Evolutionary conservation across 1,284 basidiomycete species (phyloP).

Genomic region (Rhodotorula glutinis): DNA sequence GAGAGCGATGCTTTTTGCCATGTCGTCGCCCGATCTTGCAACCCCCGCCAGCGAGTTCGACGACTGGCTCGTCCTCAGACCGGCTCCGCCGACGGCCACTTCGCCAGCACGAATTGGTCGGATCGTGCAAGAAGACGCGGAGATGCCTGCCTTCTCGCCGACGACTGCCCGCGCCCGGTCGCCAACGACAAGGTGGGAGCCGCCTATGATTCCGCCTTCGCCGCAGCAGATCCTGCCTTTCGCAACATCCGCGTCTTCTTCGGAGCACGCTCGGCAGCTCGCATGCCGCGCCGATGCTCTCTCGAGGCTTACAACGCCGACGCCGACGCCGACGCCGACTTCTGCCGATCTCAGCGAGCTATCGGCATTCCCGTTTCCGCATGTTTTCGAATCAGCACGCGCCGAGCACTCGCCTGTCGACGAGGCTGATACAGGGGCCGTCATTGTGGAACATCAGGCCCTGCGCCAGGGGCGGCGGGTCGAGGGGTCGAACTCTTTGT

Average conservation of each 20-base stretch:
- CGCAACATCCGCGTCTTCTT: background rate
- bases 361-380: slow-evolving; percentile 21
- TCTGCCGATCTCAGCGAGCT: slow-evolving; percentile 10
- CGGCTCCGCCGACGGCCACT: background rate
- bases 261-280: background rate
- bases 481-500: slow-evolving; percentile 5
- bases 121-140: too few relatives aligned
- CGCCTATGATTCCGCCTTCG: background rate
- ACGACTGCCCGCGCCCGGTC: background rate
- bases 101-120: background rate
- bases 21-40: slow-evolving; percentile 25
- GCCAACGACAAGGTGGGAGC: background rate
- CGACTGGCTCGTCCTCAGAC: background rate
- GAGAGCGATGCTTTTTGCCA: slow-evolving; percentile 8
- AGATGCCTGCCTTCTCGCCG: too few relatives aligned
- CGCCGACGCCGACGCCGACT: slow-evolving; percentile 8
- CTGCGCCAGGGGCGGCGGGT: too few relatives aligned
- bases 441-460: too few relatives aligned
- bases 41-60: slow-evolving; percentile 3
- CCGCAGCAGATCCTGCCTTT: background rate
- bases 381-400: background rate
- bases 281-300: slow-evolving; percentile 18
- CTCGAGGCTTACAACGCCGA: slow-evolving; percentile 21
- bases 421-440: too few relatives aligned
- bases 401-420: too few relatives aligned